Conservation (phyloP, 2,329 filamentous ascomycete species). For the Gyromitra esculenta region DNA sequence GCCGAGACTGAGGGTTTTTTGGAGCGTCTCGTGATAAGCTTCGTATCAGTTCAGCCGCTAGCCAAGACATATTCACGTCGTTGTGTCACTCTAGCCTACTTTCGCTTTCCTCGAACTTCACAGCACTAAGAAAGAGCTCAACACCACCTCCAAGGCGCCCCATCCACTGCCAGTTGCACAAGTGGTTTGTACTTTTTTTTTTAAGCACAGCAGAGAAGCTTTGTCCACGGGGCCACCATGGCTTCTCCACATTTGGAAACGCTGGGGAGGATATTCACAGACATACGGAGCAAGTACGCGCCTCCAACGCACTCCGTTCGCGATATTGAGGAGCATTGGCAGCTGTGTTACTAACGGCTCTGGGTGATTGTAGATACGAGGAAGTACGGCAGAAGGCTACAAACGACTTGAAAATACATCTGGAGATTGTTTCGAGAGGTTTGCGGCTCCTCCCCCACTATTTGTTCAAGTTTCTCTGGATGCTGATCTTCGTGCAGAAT, state of each 20-base stretch:
- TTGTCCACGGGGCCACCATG: conserved; percentile 41
- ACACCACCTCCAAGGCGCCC: conserved; percentile 27
- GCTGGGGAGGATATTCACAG: conserved; percentile 54
- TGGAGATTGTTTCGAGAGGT: conserved; percentile 64
- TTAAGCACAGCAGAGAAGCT: conserved; percentile 18
- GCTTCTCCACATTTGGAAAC: conserved; percentile 52
- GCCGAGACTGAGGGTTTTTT: conserved; percentile 13
- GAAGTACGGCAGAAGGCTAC: conserved; percentile 63
- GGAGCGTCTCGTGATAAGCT: conserved; percentile 45
- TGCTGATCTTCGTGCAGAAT: conserved; percentile 66
- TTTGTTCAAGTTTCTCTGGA: neutral
- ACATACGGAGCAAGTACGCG: conserved; percentile 56
- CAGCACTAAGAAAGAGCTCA: conserved; percentile 23
- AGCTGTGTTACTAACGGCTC: conserved; percentile 30
- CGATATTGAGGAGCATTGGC: conserved; percentile 26
- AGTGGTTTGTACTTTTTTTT: conserved; percentile 18
- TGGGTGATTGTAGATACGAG: conserved; percentile 60
- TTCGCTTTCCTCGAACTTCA: conserved; percentile 43
- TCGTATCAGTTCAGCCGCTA: conserved; percentile 30
- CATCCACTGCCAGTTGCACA: conserved; percentile 26
- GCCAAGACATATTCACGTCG: conserved; percentile 39
- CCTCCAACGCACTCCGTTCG: conserved; percentile 14
- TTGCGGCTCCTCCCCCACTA: conserved; percentile 50
- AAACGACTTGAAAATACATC: conserved; percentile 61
- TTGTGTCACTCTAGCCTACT: conserved; percentile 36